Base-by-base conservation (phyloP, 1,284 basidiomycete species). In the Sparassis latifolia region DNA sequence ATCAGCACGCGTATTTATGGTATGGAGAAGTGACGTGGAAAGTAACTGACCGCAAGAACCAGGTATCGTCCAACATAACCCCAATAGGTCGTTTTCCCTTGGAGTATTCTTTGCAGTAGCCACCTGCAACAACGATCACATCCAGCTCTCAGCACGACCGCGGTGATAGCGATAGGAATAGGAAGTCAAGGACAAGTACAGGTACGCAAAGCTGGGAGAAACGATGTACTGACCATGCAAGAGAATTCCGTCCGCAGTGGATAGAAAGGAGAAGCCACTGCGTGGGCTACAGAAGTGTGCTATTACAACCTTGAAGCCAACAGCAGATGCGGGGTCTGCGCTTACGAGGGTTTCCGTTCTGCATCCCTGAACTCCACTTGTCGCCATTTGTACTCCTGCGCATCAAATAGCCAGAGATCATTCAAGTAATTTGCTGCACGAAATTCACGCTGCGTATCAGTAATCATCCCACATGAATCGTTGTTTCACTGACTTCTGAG, bases 51-150 rank as follows among this genome's bases (percentile, higher is more conserved):
- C 83, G 80, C n/a, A 97, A 75, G 49, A 95, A 75, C 92, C 94
- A 97, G 0, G 89, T 90, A 62, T 97, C 94, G 35, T 95, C 92
- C 3, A 96, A 75, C 66, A 92, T 92, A 7, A 94, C 76, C 2
- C 94, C 94, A 38, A 93, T 75, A 0, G 90, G 84, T 2, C 90
- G 77, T 62, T 93, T 92, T 0, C 92, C 92, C 63, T 95, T 95
- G 40, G 76, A 70, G 59, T 96, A 97, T 64, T 92, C 89, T 64
- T 97, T 97, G 63, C 89, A 91, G 66, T 97, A 97, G 0, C 94
- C 94, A 7, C 87, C 85, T 88, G 46, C 3, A 30, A 20, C 7
- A 37, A 37, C 20, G 20, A 20, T 20, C 20, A 20, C 20, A 20
- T 20, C 20, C 20, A 20, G 20, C 20, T 20, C 20, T 20, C 20